Percentiles rank a stretch among this genome's conserved stretches.
These are phyloP conservation scores for Parmelia sp. DNA, from an alignment of 495 filamentous ascomycete genomes.

Conservation along the genomic window DNA sequence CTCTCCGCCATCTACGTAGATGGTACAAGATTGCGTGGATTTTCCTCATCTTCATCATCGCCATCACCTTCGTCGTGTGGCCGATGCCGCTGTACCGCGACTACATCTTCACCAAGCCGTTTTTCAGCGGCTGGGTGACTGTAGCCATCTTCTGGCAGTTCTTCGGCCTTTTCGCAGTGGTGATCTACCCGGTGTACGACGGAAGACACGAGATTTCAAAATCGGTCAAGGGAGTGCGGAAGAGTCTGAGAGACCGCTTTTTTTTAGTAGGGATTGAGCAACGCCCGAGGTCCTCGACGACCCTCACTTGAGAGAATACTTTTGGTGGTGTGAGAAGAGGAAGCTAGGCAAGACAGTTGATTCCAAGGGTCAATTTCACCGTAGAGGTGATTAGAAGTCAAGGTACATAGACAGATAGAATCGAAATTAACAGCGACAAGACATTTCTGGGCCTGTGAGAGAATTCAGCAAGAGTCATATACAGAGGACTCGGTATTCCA, in stretches of 20 bases:
- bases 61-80: constrained; percentile 63
- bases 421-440: not conserved
- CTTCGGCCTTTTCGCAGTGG: not conserved
- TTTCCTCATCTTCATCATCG: constrained; percentile 55
- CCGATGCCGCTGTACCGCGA: constrained; percentile 70
- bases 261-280: not conserved
- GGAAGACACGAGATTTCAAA: not conserved
- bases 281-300: not conserved
- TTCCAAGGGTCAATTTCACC: not conserved
- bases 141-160: not conserved
- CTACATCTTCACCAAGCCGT: constrained; percentile 64
- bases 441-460: too few relatives aligned
- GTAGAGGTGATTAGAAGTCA: not conserved
- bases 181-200: not conserved
- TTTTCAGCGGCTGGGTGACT: constrained; percentile 60
- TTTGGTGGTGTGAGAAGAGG: not conserved
- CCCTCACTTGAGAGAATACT: not conserved
- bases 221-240: not conserved
- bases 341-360: not conserved
- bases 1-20: constrained; percentile 51
- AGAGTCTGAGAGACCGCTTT: not conserved
- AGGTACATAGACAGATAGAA: not conserved
- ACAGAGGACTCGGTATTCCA: too few relatives aligned
- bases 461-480: too few relatives aligned
- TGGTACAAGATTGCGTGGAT: constrained; percentile 61